Conservation (phyloP, 208 protist species). For the Vickermania ingenoplastis region DNA sequence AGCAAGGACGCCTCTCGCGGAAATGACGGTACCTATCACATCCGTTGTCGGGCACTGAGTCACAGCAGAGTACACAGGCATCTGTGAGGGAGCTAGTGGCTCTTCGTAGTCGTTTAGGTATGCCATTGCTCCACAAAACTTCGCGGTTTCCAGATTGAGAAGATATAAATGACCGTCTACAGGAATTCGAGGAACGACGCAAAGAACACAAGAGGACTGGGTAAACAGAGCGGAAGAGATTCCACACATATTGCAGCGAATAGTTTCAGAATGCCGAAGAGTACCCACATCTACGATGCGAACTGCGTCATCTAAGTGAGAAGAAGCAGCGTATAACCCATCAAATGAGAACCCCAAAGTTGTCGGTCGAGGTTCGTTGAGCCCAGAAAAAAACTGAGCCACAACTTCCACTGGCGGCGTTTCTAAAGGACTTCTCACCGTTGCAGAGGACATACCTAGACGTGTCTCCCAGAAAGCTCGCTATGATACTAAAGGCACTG, state of each 20-base stretch:
- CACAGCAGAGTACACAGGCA: constrained; percentile 55
- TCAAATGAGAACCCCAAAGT: constrained; percentile 69
- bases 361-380: constrained; percentile 63
- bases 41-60: constrained; percentile 56
- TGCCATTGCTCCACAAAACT: constrained; percentile 53
- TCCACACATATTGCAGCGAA: constrained; percentile 46
- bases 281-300: constrained; percentile 50
- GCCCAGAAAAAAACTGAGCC: constrained; percentile 55
- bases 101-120: constrained; percentile 46
- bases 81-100: constrained; percentile 32
- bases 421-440: too few relatives aligned
- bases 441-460: too few relatives aligned
- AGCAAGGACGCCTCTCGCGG: constrained; percentile 30
- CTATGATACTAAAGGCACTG: too few relatives aligned
- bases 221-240: constrained; percentile 61
- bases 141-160: constrained; percentile 51
- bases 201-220: constrained; percentile 47
- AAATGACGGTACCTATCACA: constrained; percentile 47
- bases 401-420: constrained; percentile 32
- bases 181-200: constrained; percentile 50
- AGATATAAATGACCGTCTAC: constrained; percentile 78
- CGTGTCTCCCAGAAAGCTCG: too few relatives aligned
- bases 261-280: constrained; percentile 35
- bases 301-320: constrained; percentile 68
- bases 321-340: constrained; percentile 51